Percentiles rank a stretch among this genome's conserved stretches.
Evolutionary conservation across 2,329 filamentous ascomycete genomes (phyloP).

Genomic region (Xylariaceae sp.): DNA sequence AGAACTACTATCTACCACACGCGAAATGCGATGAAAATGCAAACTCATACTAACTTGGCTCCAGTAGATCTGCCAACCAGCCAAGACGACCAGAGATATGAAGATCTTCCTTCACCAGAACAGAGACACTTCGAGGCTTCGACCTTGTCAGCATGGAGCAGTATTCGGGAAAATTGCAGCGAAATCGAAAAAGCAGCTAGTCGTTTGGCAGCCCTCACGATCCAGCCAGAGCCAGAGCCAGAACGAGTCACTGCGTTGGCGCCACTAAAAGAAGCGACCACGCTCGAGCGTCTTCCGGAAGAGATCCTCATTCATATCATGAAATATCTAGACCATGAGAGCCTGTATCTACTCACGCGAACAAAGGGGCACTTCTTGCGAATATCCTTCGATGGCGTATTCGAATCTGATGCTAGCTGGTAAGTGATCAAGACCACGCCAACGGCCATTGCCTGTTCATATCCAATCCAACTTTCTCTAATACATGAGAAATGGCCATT

Average conservation of each 20-base stretch:
- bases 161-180: background rate
- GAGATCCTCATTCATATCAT: constrained; percentile 17
- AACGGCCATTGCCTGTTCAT: background rate
- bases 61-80: background rate
- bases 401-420: constrained; percentile 13
- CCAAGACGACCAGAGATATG: background rate
- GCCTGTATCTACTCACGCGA: constrained; percentile 16
- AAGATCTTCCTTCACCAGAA: background rate
- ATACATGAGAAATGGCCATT: background rate
- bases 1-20: background rate
- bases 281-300: constrained; percentile 16
- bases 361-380: constrained; percentile 11
- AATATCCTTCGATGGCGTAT: constrained; percentile 13
- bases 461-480: constrained; percentile 1
- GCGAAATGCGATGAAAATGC: background rate
- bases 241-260: background rate
- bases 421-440: constrained; percentile 4
- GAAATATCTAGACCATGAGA: constrained; percentile 14
- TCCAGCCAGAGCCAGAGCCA: background rate
- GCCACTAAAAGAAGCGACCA: background rate
- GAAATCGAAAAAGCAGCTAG: constrained; percentile 6
- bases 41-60: background rate
- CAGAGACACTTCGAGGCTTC: background rate
- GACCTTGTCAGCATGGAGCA: constrained; percentile 3
- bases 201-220: background rate